Evolutionary conservation across 1,284 basidiomycete genomes (phyloP).

Genomic region (Tylopilus orsonianus): DNA sequence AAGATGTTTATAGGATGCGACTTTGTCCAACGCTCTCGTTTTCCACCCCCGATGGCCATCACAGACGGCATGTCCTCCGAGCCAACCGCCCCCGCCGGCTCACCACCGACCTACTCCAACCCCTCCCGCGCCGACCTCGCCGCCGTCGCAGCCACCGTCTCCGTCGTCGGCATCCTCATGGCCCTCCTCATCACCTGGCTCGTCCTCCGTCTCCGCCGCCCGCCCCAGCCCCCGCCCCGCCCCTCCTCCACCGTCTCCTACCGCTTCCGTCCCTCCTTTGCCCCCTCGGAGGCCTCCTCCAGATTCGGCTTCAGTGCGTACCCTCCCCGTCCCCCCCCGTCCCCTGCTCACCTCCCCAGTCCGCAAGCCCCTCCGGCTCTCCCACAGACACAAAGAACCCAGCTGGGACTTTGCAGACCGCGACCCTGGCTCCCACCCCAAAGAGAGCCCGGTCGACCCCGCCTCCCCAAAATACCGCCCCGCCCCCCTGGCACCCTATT

Average conservation of each 20-base stretch:
- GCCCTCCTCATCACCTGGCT: constrained; percentile 27
- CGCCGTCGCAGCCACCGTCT: constrained; percentile 28
- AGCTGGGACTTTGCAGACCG: constrained; percentile 36
- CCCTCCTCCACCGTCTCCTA: constrained; percentile 18
- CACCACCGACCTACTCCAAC: constrained; percentile 11
- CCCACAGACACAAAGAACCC: constrained; percentile 15
- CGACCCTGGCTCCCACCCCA: constrained; percentile 20
- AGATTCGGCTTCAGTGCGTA: constrained; percentile 31
- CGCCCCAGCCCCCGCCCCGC: constrained; percentile 1
- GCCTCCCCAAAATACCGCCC: constrained; percentile 18
- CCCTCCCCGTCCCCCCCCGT: not conserved
- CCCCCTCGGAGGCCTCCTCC: constrained; percentile 30
- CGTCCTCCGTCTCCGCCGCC: constrained; percentile 26
- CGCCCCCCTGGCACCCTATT: constrained; percentile 12
- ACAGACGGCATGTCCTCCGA: constrained; percentile 1
- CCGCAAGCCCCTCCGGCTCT: constrained; percentile 29
- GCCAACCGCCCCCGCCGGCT: constrained; percentile 6
- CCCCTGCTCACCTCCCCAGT: constrained; percentile 4
- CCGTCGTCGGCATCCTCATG: constrained; percentile 29
- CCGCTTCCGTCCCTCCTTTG: constrained; percentile 24
- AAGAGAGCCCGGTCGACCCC: constrained; percentile 5
- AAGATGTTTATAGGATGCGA: too few species aligned
- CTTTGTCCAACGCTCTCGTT: too few species aligned
- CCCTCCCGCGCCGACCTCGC: constrained; percentile 22
- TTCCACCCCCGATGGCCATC: constrained; percentile 7